Evolutionary conservation across 164 flowering plant genomes (phyloP).

Genomic region (Vitis rupestris): DNA sequence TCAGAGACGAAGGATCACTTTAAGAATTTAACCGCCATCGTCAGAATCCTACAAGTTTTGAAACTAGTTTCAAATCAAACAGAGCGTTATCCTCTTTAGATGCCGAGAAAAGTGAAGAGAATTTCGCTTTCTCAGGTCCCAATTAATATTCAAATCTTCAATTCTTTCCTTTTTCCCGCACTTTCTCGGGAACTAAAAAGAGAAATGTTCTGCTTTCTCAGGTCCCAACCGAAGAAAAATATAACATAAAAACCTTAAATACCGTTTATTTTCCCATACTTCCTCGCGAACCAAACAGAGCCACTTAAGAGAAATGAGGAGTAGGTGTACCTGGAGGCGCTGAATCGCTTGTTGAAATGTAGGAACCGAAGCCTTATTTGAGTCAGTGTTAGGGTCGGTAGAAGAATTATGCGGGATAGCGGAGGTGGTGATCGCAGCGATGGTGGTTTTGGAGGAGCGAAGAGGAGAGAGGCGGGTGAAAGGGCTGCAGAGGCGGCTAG

Average conservation of each 20-base stretch:
- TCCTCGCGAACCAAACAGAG: background rate
- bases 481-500: constrained; percentile 16
- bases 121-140: too few relatives aligned
- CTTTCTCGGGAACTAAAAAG: too few relatives aligned
- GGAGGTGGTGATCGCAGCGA: constrained; percentile 26
- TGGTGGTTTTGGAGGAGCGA: constrained; percentile 12
- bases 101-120: too few relatives aligned
- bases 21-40: too few relatives aligned
- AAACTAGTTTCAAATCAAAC: too few relatives aligned
- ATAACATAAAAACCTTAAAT: background rate
- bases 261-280: too few relatives aligned
- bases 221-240: background rate
- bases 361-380: constrained; percentile 35
- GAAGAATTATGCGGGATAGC: constrained; percentile 23
- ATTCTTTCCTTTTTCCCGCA: too few relatives aligned
- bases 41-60: too few relatives aligned
- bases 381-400: constrained; percentile 14
- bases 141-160: too few relatives aligned
- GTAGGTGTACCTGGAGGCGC: constrained; percentile 64
- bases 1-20: too few relatives aligned
- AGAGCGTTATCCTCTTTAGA: too few relatives aligned
- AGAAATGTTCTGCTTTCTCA: too few relatives aligned
- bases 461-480: constrained; percentile 11
- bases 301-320: background rate
- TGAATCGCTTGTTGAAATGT: constrained; percentile 97